phyloP scores from a whole-genome alignment of 108 stramenopile species.

The Skeletonema marinoi region DNA sequence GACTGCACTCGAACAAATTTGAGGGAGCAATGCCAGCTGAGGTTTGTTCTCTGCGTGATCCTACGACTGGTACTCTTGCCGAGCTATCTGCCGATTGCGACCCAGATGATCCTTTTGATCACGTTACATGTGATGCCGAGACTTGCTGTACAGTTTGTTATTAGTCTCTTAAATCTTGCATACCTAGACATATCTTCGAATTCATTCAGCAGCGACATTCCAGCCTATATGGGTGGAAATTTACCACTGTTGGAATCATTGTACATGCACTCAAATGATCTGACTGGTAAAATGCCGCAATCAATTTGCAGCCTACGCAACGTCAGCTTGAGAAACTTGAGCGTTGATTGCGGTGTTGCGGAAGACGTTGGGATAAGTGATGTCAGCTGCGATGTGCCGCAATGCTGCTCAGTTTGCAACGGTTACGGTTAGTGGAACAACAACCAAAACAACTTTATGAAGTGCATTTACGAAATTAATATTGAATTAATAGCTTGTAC shows the following conservation, averaged over 20 bases:
- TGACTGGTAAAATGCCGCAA: conserved; percentile 56
- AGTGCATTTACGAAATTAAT: background rate
- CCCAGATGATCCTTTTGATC: conserved; percentile 4
- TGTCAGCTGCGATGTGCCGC: conserved; percentile 9
- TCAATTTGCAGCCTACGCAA: conserved; percentile 28
- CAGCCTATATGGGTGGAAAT: conserved; percentile 30
- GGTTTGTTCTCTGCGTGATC: conserved; percentile 35
- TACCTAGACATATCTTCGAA: conserved; percentile 46
- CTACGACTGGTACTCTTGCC: background rate
- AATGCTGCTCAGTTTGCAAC: conserved; percentile 30
- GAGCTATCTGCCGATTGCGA: conserved; percentile 30
- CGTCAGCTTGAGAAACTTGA: conserved; percentile 2
- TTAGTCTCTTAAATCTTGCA: conserved; percentile 7
- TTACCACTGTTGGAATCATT: conserved; percentile 43
- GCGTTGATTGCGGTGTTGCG: conserved; percentile 17
- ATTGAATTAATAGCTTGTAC: background rate
- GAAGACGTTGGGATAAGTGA: background rate
- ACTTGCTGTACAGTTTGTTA: conserved; percentile 33
- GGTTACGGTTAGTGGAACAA: conserved; percentile 1
- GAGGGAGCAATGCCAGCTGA: conserved; percentile 58
- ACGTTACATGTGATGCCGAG: conserved; percentile 14
- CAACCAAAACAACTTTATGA: background rate
- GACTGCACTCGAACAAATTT: conserved; percentile 50
- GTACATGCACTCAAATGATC: conserved; percentile 56
- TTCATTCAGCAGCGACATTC: conserved; percentile 57